Base-by-base conservation (phyloP, 2,329 filamentous ascomycete species). In the Lanzia echinophila region DNA sequence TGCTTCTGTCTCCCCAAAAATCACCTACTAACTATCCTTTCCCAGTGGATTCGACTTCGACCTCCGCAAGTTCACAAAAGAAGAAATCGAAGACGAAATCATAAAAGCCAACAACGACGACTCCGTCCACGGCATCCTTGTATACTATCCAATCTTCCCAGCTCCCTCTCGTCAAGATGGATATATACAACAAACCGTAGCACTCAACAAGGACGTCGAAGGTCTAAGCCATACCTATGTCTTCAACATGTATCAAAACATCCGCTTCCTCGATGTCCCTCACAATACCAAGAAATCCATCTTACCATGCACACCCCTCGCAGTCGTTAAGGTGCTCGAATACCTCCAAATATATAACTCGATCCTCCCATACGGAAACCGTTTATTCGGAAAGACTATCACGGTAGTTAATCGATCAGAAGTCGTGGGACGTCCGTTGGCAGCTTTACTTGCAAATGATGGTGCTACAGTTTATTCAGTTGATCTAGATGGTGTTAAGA, bases 211-310 rank as follows among this genome's bases (percentile, higher is more conserved):
- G 73, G 94, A 99, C 67, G 92, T 99, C 61, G 94, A 99, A 72
- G 94, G 94, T 34, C 82, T 99, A 55, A 90, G 87, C 64, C 92
- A 96, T 72, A 86, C 85, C 68, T 91, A 97, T 74, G 87, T 97
- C 67, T 91, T 92, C 81, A 99, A 99, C 79, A 96, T 99, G 91
- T 99, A 97, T 75, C 88, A 96, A 77, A 99, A 99, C 75, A 83
- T 95, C 65, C 89, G 94, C 61, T 97, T 91, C 75, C 79, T 99
- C 54, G 94, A 99, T 72, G 76, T 84, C 22, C 86, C 86, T 4
- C 71, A 78, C 42, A 88, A 90, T 70, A 78, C 76, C 55, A 88
- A 89, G 70, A 97, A 99, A 76, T 95, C 87, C 47, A 89, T 97
- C 61, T 76, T 99, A 50, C 94, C 94, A 5, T 99, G 94, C 77